Base-by-base conservation (phyloP, 2,329 filamentous ascomycete species). In the Penicillium sp. region DNA sequence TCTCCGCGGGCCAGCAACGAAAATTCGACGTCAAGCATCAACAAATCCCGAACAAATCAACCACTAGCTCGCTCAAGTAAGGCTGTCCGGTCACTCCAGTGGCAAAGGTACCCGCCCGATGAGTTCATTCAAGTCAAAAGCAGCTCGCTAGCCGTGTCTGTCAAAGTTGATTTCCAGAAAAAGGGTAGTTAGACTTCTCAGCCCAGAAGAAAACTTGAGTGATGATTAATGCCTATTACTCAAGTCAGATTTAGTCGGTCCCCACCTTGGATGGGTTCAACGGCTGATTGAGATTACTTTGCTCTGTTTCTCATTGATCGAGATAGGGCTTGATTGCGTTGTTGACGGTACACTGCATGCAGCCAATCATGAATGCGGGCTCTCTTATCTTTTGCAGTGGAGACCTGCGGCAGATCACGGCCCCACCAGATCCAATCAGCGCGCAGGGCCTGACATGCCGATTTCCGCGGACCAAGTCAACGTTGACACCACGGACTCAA, bases 381-480 rank as follows among this genome's bases (percentile, higher is more conserved):
- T 38, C 9, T 60, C 52, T 61, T 61, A 61, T 61, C 58, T 56
- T 41, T 45, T 9, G 17, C 29, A 11, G 44, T 54, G 41, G 58
- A 35, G 31, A 50, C 31, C 41, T 35, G 31, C 52, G 52, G 58
- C 21, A 45, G 53, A 61, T 61, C 58, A 45, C 45, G 31, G 53
- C 3, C n/a, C 29, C 35, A 7, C 17, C 9, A 2, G 3, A n/a
- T 17, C 54, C 60, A 61, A 61, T 58, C 60, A 61, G 48, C 46
- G 13, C 1, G 17, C 38, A 7, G 58, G 52, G 19, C 52, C 47
- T 56, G 53, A 19, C 58, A 41, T 26, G 46, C 26, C 45, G 13
- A 57, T 44, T 52, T 61, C 60, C 60, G 60, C 60, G 60, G 60
- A 61, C 35, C 35, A 5, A 41, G 35, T 41, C 5, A 41, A 15